Percentiles rank a stretch among this genome's conserved stretches.
Conservation (phyloP, 768 basidiomycete species). For the Lentinula aciculospora region DNA sequence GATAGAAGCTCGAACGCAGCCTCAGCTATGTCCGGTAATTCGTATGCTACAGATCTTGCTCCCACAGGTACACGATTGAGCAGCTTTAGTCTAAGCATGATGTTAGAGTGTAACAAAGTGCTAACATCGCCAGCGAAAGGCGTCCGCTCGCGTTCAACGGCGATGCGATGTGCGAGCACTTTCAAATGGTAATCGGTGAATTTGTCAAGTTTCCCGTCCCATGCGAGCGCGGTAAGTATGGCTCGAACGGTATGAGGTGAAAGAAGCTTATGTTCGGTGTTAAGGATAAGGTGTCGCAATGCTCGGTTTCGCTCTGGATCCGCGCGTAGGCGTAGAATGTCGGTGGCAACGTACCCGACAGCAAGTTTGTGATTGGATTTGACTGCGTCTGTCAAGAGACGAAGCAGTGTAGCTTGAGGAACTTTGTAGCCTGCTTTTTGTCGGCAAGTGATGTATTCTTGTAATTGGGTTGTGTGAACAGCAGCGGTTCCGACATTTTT, state of each 20-base stretch:
- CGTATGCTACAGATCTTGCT: slow-evolving; percentile 23
- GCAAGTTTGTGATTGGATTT: not conserved
- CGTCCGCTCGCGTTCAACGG: not conserved
- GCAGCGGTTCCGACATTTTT: not conserved
- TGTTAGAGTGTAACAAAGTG: not conserved
- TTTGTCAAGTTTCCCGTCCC: not conserved
- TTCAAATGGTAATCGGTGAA: not conserved
- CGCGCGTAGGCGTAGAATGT: not conserved
- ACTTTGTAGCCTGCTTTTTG: not conserved
- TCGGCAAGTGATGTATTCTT: not conserved
- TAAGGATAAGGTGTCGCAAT: not conserved
- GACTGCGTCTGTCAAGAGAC: slow-evolving; percentile 1
- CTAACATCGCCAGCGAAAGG: not conserved
- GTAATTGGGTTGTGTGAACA: not conserved
- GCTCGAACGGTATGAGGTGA: slow-evolving; percentile 8
- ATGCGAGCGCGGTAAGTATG: not conserved
- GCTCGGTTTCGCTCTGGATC: not conserved
- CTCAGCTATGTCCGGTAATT: slow-evolving; percentile 30
- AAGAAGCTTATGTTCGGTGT: not conserved
- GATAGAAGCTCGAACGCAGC: slow-evolving; percentile 38
- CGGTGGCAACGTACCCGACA: not conserved
- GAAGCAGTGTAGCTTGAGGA: not conserved
- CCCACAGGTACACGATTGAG: not conserved
- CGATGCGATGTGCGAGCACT: not conserved
- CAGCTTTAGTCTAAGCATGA: not conserved